Percentiles rank a stretch among this genome's conserved stretches.
Evolutionary conservation across 768 basidiomycete species (phyloP).

Genomic region (Candolleomyces efflorescens): DNA sequence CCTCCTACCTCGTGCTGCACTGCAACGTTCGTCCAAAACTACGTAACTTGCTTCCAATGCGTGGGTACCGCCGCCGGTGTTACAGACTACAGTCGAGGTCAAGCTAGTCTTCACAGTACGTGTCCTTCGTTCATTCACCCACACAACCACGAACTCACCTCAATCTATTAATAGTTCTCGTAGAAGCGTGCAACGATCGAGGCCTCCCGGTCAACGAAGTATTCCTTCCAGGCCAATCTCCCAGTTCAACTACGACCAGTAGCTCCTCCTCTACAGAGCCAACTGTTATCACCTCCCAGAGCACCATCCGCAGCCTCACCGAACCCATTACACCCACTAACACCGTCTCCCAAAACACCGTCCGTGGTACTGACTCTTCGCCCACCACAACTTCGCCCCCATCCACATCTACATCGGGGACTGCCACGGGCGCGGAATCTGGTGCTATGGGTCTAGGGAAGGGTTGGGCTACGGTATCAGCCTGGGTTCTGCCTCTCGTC

Average conservation of each 20-base stretch:
- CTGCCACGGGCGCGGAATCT: not conserved
- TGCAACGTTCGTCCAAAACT: constrained; percentile 22
- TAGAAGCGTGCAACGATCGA: constrained; percentile 6
- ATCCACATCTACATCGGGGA: not conserved
- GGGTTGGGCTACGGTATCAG: not conserved
- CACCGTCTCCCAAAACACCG: not conserved
- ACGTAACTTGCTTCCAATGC: constrained; percentile 32
- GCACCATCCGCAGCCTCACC: not conserved
- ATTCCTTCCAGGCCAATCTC: constrained; percentile 23
- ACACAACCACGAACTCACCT: not conserved
- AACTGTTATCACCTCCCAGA: not conserved
- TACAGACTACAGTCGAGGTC: constrained; percentile 24
- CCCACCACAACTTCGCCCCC: not conserved
- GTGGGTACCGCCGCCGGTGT: constrained; percentile 23
- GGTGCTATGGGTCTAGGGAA: too few species aligned
- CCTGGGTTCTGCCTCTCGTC: not conserved
- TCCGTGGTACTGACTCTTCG: not conserved
- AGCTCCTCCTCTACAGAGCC: constrained; percentile 9
- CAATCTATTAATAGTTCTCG: not conserved
- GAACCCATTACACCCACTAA: not conserved
- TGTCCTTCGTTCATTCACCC: not conserved
- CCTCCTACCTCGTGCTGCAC: constrained; percentile 23
- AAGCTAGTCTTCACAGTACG: constrained; percentile 9
- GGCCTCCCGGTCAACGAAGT: constrained; percentile 17
- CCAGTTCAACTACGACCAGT: constrained; percentile 9